phyloP scores from a whole-genome alignment of 2,329 filamentous ascomycete species.

The Fusarium sp. region DNA sequence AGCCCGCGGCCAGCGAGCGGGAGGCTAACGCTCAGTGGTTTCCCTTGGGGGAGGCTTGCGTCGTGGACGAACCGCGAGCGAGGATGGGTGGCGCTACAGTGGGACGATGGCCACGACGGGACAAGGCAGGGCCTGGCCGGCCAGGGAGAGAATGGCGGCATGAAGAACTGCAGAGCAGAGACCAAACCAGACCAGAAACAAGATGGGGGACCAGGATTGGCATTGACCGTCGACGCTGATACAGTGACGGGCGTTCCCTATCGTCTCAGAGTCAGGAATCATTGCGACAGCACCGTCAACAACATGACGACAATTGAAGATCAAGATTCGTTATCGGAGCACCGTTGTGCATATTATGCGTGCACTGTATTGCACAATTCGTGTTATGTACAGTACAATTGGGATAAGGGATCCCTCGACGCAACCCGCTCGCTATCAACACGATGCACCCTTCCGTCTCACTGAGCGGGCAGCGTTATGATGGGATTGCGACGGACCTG shows the following conservation, averaged over 20 bases:
- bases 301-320: slow-evolving; percentile 32
- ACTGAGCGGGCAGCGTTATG: slow-evolving; percentile 22
- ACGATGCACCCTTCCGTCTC: slow-evolving; percentile 18
- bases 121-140: background rate
- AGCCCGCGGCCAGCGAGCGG: slow-evolving; percentile 7
- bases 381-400: slow-evolving; percentile 11
- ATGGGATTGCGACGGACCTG: slow-evolving; percentile 29
- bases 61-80: slow-evolving; percentile 28
- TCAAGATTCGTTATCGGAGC: slow-evolving; percentile 30
- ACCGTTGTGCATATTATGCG: background rate
- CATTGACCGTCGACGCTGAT: slow-evolving; percentile 31
- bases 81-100: slow-evolving; percentile 43
- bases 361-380: slow-evolving; percentile 34
- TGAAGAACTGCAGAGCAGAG: slow-evolving; percentile 23
- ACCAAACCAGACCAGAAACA: slow-evolving; percentile 28
- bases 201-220: slow-evolving; percentile 10
- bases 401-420: background rate
- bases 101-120: slow-evolving; percentile 40
- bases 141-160: slow-evolving; percentile 34
- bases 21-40: slow-evolving; percentile 17
- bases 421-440: slow-evolving; percentile 9
- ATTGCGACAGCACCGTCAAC: slow-evolving; percentile 31
- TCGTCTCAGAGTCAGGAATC: slow-evolving; percentile 40
- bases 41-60: slow-evolving; percentile 24
- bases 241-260: slow-evolving; percentile 15